Evolutionary conservation across 306 rosid species (phyloP), one percentile per base, ranked within the genome.

Genomic region (Casuarina glauca): DNA sequence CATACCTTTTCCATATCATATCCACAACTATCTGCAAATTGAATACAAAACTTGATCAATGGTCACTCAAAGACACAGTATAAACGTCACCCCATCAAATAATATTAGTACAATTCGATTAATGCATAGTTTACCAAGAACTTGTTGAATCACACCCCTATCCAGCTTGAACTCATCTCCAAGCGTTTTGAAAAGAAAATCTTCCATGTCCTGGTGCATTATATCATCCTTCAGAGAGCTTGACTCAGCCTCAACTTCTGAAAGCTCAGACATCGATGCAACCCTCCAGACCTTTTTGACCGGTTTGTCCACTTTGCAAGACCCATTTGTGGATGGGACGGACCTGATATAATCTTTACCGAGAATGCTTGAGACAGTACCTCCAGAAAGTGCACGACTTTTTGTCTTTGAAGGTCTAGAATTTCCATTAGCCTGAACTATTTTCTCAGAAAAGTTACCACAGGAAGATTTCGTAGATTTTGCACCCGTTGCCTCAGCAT

Each of bases 1-100:
- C 66, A 41, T 92, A 92, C 97, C 97, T 94, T 88, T 70, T 84
- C 82, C 93, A 94, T 88, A 82, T 94, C 91, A 71, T 89, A 87
- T 70, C 97, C 92, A 19, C 90, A 92, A 72, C 75, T 77, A 64
- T 86, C 98, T 94, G 97, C 97, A 88, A 19, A 58, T 77, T 76
- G 39, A 75, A 82, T 79, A 82, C 15, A 77, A 79, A 76, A 46
- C 48, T 55, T 62, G 70, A 79, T 89, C 71, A 86, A 76, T 57
- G 42, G 69, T 79, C 72, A 73, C n/a, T 36, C 16, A 68, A 54
- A 62, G 48, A 66, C 49, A 64, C 32, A 41, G 32, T 36, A 52
- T 32, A 19, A 76, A 73, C 51, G 44, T 38, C 70, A 11, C 3
- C 45, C 16, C 36, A 60, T 41, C 49, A n/a, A 66, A 42, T 17